Evolutionary conservation across 768 basidiomycete species (phyloP).

Genomic region (Phaeolepiota aurea): DNA sequence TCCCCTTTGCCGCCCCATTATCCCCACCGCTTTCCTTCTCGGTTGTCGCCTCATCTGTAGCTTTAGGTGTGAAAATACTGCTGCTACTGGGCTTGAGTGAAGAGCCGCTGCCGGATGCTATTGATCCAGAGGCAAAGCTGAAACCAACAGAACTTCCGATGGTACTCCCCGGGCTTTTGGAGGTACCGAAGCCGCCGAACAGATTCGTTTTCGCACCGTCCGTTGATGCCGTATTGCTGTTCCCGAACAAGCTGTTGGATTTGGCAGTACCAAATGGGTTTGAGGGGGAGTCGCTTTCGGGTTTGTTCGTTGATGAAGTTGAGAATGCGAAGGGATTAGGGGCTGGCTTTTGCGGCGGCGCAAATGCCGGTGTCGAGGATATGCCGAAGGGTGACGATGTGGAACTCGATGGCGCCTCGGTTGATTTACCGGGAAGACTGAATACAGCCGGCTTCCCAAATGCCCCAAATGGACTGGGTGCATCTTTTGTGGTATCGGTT

Average conservation of each 20-base stretch:
- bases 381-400: neutral
- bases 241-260: neutral
- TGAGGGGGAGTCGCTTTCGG: constrained; percentile 5
- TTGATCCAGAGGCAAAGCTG: constrained; percentile 37
- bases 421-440: neutral
- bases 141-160: constrained; percentile 63
- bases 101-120: constrained; percentile 14
- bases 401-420: too few species aligned
- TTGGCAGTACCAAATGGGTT: constrained; percentile 5
- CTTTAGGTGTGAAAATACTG: constrained; percentile 9
- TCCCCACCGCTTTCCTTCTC: neutral
- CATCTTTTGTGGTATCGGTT: neutral
- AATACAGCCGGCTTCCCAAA: constrained; percentile 1
- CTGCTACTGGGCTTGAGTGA: constrained; percentile 5
- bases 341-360: neutral
- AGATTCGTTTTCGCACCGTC: too few species aligned
- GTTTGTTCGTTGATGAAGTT: constrained; percentile 5
- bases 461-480: constrained; percentile 4
- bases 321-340: constrained; percentile 1
- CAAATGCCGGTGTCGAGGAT: neutral
- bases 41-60: constrained; percentile 9
- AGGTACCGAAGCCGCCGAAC: constrained; percentile 17
- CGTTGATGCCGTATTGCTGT: constrained; percentile 1
- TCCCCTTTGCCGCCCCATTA: constrained; percentile 11
- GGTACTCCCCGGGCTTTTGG: constrained; percentile 31